These are phyloP conservation scores for Cytidiella melzeri DNA, from an alignment of 768 basidiomycete genomes.

Conservation along the genomic window DNA sequence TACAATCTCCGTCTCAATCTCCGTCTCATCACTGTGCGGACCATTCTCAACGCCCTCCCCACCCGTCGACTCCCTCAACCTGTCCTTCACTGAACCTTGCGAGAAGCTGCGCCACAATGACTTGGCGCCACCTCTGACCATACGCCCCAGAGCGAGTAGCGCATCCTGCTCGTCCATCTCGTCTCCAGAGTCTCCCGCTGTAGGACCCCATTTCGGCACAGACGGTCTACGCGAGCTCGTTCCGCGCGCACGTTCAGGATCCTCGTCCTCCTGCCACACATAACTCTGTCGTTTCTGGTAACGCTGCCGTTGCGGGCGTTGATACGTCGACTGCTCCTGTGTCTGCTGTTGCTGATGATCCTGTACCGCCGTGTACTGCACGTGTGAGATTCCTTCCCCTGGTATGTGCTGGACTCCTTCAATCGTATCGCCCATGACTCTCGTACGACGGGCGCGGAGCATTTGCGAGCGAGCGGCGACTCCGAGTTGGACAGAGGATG, in stretches of 20 bases:
- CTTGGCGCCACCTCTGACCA: constrained; percentile 21
- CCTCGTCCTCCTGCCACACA: background rate
- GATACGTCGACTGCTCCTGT: background rate
- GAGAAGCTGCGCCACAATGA: constrained; percentile 21
- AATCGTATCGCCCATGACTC: constrained; percentile 12
- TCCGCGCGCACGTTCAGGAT: background rate
- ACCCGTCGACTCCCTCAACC: background rate
- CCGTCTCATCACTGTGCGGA: background rate
- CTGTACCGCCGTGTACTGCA: background rate
- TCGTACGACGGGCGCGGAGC: constrained; percentile 25
- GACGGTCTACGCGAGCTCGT: background rate
- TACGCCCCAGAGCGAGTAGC: constrained; percentile 19
- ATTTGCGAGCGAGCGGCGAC: constrained; percentile 32
- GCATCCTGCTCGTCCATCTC: constrained; percentile 19
- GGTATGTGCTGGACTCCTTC: background rate
- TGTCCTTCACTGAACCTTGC: constrained; percentile 12
- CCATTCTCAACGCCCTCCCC: background rate
- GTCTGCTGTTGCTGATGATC: constrained; percentile 1
- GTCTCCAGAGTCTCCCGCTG: constrained; percentile 7
- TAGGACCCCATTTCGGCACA: constrained; percentile 2
- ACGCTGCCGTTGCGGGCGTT: background rate
- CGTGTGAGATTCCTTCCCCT: background rate
- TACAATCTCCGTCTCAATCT: background rate
- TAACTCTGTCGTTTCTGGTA: background rate
- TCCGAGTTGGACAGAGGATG: constrained; percentile 26